Base-by-base conservation (phyloP, 2,329 filamentous ascomycete genomes). In the Botrytis sinoallii region DNA sequence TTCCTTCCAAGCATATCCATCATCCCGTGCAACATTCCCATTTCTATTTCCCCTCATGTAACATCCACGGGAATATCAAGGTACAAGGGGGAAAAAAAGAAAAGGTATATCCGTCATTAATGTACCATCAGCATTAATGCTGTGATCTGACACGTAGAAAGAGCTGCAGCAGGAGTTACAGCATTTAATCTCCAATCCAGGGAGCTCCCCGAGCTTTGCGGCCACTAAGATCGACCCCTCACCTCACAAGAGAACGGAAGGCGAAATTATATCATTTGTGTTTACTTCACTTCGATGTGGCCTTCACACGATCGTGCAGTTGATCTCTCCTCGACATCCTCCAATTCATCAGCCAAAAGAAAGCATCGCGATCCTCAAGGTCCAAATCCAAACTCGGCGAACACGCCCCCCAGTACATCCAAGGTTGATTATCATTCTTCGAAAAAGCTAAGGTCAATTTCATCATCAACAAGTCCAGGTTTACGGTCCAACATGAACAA, bases 371-470 rank as follows among this genome's bases (percentile, higher is more conserved):
- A 67, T 55, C 40, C 61, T 44, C 70, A 18, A 66, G 40, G 18
- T 70, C 44, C 66, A 74, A 40, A 66, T 67, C 72, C 61, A 70
- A 59, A 74, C 68, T n/a, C 69, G 22, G 8, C 70, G 44, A 60
- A 35, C 57, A 44, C 46, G n/a, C 40, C 35, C 25, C 18, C 61
- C 12, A 29, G 59, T 66, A 35, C 52, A 38, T 57, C 52, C 22
- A 72, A 40, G 42, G 29, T 35, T 46, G 55, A 70, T 38, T 52
- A 25, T 12, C 32, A 57, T 65, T 40, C 76, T 93, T 89, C 78
- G 89, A 92, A 81, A 92, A 92, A 84, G 93, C 83, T 77, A 97
- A 87, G 75, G 94, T 94, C 79, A 92, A 94, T 77, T 91, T 91
- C 72, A 92, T 91, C 55, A 3, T 72, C 77, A 38, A 72, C 57